Percentiles rank a stretch among this genome's conserved stretches.
Evolutionary conservation across 2,329 filamentous ascomycete genomes (phyloP).

Genomic region (Verticillium tricorpus): DNA sequence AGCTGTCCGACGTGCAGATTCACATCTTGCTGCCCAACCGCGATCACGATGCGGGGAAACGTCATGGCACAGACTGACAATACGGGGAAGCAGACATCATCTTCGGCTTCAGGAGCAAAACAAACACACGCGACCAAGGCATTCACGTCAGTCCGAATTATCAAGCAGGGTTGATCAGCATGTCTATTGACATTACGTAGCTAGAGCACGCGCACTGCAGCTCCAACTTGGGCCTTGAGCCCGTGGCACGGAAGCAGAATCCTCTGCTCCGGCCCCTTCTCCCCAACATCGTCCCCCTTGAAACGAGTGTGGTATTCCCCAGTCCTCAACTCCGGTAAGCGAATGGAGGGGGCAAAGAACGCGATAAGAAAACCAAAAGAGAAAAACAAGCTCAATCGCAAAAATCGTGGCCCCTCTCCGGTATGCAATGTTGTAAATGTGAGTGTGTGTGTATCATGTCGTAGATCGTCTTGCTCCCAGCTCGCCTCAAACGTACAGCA

Average conservation of each 20-base stretch:
- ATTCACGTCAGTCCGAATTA: neutral
- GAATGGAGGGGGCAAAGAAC: slow-evolving; percentile 4
- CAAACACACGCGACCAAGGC: no score
- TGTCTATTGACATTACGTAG: neutral
- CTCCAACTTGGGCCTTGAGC: neutral
- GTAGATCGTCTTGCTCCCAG: slow-evolving; percentile 5
- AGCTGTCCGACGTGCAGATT: neutral
- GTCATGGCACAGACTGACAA: neutral
- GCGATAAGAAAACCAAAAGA: slow-evolving; percentile 1
- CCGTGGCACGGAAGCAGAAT: neutral
- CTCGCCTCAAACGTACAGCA: neutral
- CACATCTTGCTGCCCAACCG: neutral
- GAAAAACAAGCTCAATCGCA: slow-evolving; percentile 3
- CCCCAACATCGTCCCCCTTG: neutral
- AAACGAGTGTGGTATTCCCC: slow-evolving; percentile 4
- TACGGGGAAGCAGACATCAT: neutral
- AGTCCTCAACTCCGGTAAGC: neutral
- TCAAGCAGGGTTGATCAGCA: neutral
- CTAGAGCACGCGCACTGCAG: neutral
- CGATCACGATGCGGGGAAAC: neutral
- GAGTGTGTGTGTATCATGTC: slow-evolving; percentile 14
- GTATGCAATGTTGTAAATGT: slow-evolving; percentile 9
- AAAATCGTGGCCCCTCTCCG: slow-evolving; percentile 8
- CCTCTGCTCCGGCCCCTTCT: neutral
- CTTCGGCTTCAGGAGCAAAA: no score